Evolutionary conservation across 2,329 filamentous ascomycete genomes (phyloP).

Genomic region (Thielaviopsis ethacetica): DNA sequence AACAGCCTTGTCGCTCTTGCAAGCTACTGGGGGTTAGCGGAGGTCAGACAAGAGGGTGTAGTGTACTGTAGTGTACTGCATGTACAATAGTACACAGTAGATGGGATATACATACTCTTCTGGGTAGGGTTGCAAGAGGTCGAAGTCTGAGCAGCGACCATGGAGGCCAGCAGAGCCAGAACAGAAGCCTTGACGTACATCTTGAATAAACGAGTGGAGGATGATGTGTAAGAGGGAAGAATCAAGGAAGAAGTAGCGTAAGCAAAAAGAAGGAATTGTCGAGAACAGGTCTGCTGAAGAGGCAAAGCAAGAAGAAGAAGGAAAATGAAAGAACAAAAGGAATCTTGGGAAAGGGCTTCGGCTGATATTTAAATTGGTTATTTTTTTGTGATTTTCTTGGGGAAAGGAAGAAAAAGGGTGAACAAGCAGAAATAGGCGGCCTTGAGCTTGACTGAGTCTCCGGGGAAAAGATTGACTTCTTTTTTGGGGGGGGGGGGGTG

Average conservation of each 20-base stretch:
- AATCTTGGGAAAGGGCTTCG: neutral
- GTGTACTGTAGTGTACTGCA: too few relatives aligned
- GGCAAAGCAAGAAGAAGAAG: neutral
- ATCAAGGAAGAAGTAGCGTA: neutral
- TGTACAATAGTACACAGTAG: too few relatives aligned
- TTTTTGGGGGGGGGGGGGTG: too few relatives aligned
- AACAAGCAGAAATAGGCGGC: too few relatives aligned
- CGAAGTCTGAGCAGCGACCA: conserved; percentile 39
- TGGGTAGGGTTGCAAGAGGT: conserved; percentile 39
- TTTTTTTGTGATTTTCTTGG: too few relatives aligned
- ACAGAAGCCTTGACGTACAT: conserved; percentile 26
- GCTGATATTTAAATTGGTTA: too few relatives aligned
- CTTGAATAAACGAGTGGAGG: neutral
- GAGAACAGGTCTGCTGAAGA: conserved; percentile 3
- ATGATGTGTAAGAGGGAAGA: neutral
- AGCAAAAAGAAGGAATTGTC: conserved; percentile 4
- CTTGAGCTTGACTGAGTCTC: too few relatives aligned
- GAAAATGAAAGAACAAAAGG: neutral
- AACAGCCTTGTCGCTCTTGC: conserved; percentile 61
- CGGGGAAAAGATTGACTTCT: too few relatives aligned
- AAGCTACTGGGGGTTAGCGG: conserved; percentile 26
- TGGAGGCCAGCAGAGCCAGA: conserved; percentile 30
- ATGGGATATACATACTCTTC: conserved; percentile 24
- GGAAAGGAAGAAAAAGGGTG: too few relatives aligned
- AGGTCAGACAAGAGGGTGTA: too few relatives aligned